Conservation (phyloP, 805 yeast genomes). For the Sugiyamaella floridensis region DNA sequence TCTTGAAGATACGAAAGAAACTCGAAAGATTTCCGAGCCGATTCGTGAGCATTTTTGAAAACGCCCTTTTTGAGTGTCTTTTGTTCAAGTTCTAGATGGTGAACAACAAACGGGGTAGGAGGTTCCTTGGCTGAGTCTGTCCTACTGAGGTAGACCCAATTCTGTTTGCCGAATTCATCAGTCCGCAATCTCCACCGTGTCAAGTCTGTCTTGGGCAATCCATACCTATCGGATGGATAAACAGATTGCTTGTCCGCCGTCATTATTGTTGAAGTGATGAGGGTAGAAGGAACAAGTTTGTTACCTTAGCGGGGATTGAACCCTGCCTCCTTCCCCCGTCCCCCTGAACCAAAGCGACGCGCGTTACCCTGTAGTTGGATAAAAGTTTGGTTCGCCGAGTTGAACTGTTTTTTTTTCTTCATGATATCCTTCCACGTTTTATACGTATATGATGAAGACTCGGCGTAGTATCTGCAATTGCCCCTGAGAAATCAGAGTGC, state of each 20-base stretch:
- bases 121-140: conserved; percentile 30
- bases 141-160: conserved; percentile 56
- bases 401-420: neutral
- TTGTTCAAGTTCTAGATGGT: conserved; percentile 27
- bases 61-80: conserved; percentile 14
- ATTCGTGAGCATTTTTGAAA: conserved; percentile 36
- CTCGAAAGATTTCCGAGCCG: conserved; percentile 67
- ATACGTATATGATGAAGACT: conserved; percentile 27
- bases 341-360: too few relatives aligned
- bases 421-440: conserved; percentile 30
- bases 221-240: conserved; percentile 55
- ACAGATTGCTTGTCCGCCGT: too few relatives aligned
- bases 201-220: conserved; percentile 62
- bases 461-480: conserved; percentile 22
- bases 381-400: too few relatives aligned
- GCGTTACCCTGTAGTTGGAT: too few relatives aligned
- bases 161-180: conserved; percentile 66
- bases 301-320: too few relatives aligned
- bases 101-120: conserved; percentile 29
- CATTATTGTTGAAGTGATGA: too few relatives aligned
- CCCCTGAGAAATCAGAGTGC: conserved; percentile 19
- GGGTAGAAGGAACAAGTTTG: too few relatives aligned
- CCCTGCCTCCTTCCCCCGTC: too few relatives aligned
- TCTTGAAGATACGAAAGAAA: conserved; percentile 71
- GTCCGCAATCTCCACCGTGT: conserved; percentile 67